Evolutionary conservation across 345 rosid species (phyloP).

Genomic region (Boechera divaricarpa): DNA sequence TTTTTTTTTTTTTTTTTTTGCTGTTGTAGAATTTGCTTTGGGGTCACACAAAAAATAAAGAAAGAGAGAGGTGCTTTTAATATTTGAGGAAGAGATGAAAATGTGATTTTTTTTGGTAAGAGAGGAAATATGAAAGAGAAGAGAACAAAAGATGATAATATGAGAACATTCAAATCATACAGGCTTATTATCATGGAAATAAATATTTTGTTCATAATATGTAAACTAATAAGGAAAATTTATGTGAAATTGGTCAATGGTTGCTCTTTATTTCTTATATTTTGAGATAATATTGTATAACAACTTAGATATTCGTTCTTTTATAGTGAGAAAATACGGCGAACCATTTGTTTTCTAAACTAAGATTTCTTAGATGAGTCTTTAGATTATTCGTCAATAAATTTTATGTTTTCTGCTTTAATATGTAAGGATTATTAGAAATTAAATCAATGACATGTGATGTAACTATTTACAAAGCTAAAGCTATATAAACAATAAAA

Average conservation of each 20-base stretch:
- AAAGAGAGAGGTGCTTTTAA: not conserved
- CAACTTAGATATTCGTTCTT: not conserved
- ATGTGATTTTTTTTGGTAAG: slow-evolving; percentile 25
- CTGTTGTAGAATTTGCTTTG: slow-evolving; percentile 15
- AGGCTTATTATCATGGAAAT: slow-evolving; percentile 28
- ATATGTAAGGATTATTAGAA: not conserved
- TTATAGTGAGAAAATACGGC: not conserved
- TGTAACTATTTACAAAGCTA: not conserved
- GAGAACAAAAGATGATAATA: slow-evolving; percentile 9
- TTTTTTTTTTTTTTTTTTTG: not conserved
- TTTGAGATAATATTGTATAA: not conserved
- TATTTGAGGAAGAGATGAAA: not conserved
- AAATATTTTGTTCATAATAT: slow-evolving; percentile 26
- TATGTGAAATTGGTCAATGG: not conserved
- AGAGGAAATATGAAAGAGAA: slow-evolving; percentile 24
- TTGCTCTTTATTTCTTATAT: not conserved
- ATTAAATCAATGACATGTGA: not conserved
- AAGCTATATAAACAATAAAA: not conserved
- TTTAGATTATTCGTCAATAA: not conserved
- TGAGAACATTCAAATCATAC: slow-evolving; percentile 30
- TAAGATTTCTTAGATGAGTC: not conserved
- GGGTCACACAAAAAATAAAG: not conserved
- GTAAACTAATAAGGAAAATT: not conserved
- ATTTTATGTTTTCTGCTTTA: not conserved
- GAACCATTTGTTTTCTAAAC: not conserved